Conservation (phyloP, 306 rosid species). For the Rosa persica region DNA sequence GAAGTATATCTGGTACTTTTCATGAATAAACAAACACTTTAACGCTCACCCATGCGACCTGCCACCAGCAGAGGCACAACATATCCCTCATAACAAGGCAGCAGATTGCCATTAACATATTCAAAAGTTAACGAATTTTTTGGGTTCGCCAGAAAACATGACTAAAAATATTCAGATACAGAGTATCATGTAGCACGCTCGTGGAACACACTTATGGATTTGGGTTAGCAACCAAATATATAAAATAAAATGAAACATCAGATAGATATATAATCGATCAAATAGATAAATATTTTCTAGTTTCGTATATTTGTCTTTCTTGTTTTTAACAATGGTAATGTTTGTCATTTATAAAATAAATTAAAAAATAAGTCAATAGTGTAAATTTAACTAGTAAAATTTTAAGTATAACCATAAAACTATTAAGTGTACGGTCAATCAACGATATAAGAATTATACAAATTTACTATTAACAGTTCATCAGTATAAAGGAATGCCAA, state of each 20-base stretch:
- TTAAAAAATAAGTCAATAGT: too few relatives aligned
- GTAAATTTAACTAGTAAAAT: too few relatives aligned
- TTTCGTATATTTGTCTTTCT: not conserved
- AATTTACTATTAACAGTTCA: not conserved
- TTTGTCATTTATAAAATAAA: too few relatives aligned
- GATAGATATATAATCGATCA: not conserved
- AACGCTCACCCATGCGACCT: conserved; percentile 14
- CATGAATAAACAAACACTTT: not conserved
- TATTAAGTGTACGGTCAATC: too few relatives aligned
- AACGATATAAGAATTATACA: not conserved
- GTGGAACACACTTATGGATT: not conserved
- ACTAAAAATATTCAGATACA: not conserved
- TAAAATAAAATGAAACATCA: not conserved
- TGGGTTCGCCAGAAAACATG: not conserved
- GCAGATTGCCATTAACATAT: conserved; percentile 32
- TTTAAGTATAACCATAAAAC: too few relatives aligned
- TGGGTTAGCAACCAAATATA: not conserved
- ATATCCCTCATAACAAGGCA: conserved; percentile 38
- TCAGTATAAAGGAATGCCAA: not conserved
- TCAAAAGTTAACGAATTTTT: conserved; percentile 22
- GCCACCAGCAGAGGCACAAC: conserved; percentile 23
- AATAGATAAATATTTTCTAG: too few relatives aligned
- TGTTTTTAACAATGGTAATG: not conserved
- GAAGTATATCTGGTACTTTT: too few relatives aligned
- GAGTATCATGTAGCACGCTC: not conserved